phyloP scores from a whole-genome alignment of 129 eudicot species.

The Heracleum sosnowskyi region DNA sequence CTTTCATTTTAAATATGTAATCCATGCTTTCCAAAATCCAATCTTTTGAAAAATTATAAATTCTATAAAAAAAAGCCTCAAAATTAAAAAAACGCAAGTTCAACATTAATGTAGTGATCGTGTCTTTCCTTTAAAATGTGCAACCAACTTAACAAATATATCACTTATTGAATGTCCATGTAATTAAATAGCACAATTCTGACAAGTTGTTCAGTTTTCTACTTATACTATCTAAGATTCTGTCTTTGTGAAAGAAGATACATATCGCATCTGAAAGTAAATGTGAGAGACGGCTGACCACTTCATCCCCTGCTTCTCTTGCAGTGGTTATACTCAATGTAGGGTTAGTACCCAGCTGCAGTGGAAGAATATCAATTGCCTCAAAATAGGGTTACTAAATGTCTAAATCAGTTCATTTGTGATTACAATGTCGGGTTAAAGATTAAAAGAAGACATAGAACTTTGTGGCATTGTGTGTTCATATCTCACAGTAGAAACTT shows the following conservation, averaged over 20 bases:
- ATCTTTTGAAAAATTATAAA: background rate
- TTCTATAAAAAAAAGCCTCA: background rate
- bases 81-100: background rate
- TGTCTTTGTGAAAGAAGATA: background rate
- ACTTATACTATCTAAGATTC: background rate
- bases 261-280: constrained; percentile 68
- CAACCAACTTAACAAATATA: too few relatives aligned
- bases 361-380: background rate
- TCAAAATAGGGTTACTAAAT: background rate
- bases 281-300: constrained; percentile 59
- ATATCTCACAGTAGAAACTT: background rate
- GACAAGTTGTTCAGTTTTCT: background rate
- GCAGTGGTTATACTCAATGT: constrained; percentile 34
- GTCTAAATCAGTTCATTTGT: too few relatives aligned
- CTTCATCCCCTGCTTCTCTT: constrained; percentile 62
- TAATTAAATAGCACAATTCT: background rate
- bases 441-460: background rate
- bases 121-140: too few relatives aligned
- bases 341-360: constrained; percentile 55
- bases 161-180: background rate
- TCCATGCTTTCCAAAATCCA: background rate
- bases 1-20: too few relatives aligned
- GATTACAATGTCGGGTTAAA: background rate
- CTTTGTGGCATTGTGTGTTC: background rate
- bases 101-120: background rate